These are phyloP conservation scores for Drechslerella dactyloides DNA, from an alignment of 2,329 filamentous ascomycete genomes.

Conservation along the genomic window DNA sequence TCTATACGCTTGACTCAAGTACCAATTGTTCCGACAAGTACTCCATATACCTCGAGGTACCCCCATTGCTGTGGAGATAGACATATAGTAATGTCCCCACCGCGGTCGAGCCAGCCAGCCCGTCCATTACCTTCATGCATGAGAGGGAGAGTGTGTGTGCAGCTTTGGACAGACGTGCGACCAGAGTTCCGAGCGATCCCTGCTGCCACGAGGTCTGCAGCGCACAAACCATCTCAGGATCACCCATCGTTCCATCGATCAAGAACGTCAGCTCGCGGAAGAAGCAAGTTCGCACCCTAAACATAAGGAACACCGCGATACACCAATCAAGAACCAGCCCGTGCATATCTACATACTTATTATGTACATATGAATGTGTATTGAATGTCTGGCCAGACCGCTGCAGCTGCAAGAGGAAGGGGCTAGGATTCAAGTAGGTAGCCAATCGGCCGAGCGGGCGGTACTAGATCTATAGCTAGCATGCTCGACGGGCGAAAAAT, in stretches of 20 bases:
- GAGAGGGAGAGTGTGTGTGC: no score
- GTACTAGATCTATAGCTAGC: neutral
- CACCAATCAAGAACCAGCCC: neutral
- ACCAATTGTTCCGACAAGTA: no score
- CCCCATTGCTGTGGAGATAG: no score
- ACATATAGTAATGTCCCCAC: no score
- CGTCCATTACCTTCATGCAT: neutral
- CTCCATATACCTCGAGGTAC: no score
- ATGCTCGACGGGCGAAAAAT: slow-evolving; percentile 12
- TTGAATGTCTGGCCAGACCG: no score
- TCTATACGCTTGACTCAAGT: no score
- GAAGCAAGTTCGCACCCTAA: slow-evolving; percentile 6
- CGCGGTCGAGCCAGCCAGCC: no score
- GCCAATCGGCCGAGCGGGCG: slow-evolving; percentile 37
- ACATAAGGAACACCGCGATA: neutral
- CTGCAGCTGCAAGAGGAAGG: slow-evolving; percentile 37
- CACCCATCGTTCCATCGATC: neutral
- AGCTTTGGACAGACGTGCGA: neutral
- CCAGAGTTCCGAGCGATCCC: slow-evolving; percentile 15
- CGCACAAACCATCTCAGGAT: slow-evolving; percentile 12
- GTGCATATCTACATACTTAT: neutral
- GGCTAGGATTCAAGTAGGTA: neutral
- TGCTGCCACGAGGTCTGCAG: slow-evolving; percentile 42
- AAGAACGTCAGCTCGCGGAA: slow-evolving; percentile 1
- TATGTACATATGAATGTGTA: no score